Conservation (phyloP, 2,329 filamentous ascomycete species). For the Bertia moriformis region DNA sequence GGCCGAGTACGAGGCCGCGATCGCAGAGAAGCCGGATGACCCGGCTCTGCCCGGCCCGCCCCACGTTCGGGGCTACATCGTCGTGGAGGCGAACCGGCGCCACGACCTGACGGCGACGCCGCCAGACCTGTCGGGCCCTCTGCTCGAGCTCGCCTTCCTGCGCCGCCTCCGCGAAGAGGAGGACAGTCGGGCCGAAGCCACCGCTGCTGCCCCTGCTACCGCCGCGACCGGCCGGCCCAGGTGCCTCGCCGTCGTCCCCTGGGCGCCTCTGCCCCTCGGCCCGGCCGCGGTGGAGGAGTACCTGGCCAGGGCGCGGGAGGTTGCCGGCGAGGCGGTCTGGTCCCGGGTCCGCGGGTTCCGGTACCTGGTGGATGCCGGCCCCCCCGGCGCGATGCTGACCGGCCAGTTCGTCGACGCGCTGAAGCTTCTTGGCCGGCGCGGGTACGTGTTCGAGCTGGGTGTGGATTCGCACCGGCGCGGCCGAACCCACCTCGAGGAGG, state of each 20-base stretch:
- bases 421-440: slow-evolving; percentile 46
- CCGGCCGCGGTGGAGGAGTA: slow-evolving; percentile 47
- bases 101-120: slow-evolving; percentile 33
- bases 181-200: slow-evolving; percentile 51
- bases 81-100: slow-evolving; percentile 69
- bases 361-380: slow-evolving; percentile 70
- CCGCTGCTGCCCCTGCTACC: slow-evolving; percentile 29
- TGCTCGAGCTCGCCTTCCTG: slow-evolving; percentile 60
- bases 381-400: slow-evolving; percentile 46
- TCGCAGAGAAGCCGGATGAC: slow-evolving; percentile 15
- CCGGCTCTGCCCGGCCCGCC: slow-evolving; percentile 28
- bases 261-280: slow-evolving; percentile 68
- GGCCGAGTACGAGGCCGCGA: slow-evolving; percentile 36
- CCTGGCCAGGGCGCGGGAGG: slow-evolving; percentile 41
- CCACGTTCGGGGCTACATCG: slow-evolving; percentile 64
- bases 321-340: slow-evolving; percentile 48
- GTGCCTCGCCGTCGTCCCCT: slow-evolving; percentile 62
- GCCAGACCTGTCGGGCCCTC: slow-evolving; percentile 45
- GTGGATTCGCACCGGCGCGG: slow-evolving; percentile 70
- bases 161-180: too few relatives aligned
- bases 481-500: slow-evolving; percentile 57
- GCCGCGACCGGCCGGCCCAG: slow-evolving; percentile 14
- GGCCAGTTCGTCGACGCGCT: slow-evolving; percentile 50
- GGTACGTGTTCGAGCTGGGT: slow-evolving; percentile 67
- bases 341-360: slow-evolving; percentile 62